These are phyloP conservation scores for Botrytis medusae DNA, from an alignment of 2,329 filamentous ascomycete genomes.

Conservation along the genomic window DNA sequence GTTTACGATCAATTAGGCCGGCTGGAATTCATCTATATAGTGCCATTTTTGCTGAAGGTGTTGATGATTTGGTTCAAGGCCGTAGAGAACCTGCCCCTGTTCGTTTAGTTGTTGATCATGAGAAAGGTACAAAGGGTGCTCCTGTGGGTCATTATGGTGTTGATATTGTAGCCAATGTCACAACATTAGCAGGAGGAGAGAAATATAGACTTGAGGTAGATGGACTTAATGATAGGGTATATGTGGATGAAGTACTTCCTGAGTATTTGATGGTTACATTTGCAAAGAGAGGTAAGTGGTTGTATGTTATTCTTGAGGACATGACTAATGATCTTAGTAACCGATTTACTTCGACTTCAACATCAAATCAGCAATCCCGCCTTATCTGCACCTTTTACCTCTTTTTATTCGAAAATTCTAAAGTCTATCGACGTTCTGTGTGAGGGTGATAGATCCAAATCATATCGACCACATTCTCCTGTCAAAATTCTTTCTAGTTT, in stretches of 20 bases:
- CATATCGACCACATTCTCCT: conserved; percentile 77
- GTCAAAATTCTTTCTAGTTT: conserved; percentile 88
- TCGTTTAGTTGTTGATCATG: conserved; percentile 71
- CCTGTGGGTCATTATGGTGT: conserved; percentile 68
- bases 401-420: conserved; percentile 75
- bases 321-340: conserved; percentile 54
- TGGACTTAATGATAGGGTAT: conserved; percentile 69
- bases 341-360: conserved; percentile 69
- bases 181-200: conserved; percentile 49
- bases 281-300: conserved; percentile 65
- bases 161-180: conserved; percentile 67
- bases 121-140: conserved; percentile 64
- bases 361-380: conserved; percentile 65
- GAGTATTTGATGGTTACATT: conserved; percentile 74
- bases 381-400: conserved; percentile 67
- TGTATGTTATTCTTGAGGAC: background rate
- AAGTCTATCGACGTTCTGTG: conserved; percentile 65
- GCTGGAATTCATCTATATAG: conserved; percentile 59
- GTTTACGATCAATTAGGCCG: conserved; percentile 68
- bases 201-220: conserved; percentile 57
- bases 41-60: conserved; percentile 71
- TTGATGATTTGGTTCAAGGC: conserved; percentile 60
- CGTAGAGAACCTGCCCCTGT: conserved; percentile 67
- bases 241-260: conserved; percentile 69
- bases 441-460: conserved; percentile 63